Evolutionary conservation across 495 filamentous ascomycete genomes (phyloP).

Genomic region (Neurospora sp.): DNA sequence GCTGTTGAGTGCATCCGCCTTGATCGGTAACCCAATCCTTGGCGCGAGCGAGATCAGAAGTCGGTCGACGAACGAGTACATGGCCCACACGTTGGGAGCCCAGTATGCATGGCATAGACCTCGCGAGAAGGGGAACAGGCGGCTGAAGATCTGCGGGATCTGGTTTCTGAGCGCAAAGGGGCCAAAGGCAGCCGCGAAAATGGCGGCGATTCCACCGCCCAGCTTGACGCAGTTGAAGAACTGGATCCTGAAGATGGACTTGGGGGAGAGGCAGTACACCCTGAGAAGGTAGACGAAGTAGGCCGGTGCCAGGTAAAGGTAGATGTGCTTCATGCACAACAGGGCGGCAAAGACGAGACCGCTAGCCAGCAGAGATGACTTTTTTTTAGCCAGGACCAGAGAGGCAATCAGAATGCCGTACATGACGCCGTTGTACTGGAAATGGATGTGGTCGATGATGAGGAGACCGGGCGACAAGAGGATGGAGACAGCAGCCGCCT

Average conservation of each 20-base stretch:
- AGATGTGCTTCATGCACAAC: constrained; percentile 94
- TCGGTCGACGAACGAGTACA: constrained; percentile 88
- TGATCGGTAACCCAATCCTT: constrained; percentile 59
- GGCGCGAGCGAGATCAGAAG: constrained; percentile 78
- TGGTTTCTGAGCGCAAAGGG: constrained; percentile 81
- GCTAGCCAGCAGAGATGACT: constrained; percentile 64
- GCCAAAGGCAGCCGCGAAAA: constrained; percentile 81
- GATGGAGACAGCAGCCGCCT: constrained; percentile 81
- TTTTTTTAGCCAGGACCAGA: constrained; percentile 67
- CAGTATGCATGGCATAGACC: constrained; percentile 96
- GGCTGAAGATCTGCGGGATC: constrained; percentile 72
- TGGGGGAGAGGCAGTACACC: constrained; percentile 75
- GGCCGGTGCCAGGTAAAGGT: constrained; percentile 90
- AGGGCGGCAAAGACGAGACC: constrained; percentile 76
- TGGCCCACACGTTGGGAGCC: constrained; percentile 95
- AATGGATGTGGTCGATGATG: constrained; percentile 98
- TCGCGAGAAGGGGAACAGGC: constrained; percentile 88
- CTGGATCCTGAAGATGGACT: constrained; percentile 64
- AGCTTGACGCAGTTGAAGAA: constrained; percentile 75
- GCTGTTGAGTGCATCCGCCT: constrained; percentile 66
- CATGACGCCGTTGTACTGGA: constrained; percentile 97
- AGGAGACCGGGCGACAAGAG: constrained; percentile 85
- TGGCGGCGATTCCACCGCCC: constrained; percentile 54
- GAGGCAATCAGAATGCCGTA: constrained; percentile 85
- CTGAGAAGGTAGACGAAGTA: constrained; percentile 89